phyloP scores from a whole-genome alignment of 2,329 filamentous ascomycete species.

The Chaetomium strumarium region DNA sequence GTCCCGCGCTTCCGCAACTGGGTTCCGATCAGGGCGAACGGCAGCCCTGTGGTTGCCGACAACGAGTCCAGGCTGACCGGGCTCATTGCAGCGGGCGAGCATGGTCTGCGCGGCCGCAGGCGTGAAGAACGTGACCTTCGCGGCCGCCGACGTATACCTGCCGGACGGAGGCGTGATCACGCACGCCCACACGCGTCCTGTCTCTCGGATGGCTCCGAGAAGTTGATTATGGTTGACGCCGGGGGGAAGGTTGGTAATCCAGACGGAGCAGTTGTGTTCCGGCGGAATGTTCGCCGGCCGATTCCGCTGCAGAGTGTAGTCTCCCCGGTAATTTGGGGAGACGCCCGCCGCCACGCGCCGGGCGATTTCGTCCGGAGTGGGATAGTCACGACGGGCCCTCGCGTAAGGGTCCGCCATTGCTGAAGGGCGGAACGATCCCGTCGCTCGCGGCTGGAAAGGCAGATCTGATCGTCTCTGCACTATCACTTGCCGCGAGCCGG shows the following conservation, averaged over 20 bases:
- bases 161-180: not conserved
- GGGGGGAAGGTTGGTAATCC: not conserved
- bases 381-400: not conserved
- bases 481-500: too few species aligned
- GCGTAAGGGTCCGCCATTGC: not conserved
- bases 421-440: not conserved
- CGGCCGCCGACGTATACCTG: not conserved
- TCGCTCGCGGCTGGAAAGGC: too few species aligned
- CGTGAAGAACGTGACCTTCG: slow-evolving; percentile 3
- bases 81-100: not conserved
- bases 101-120: not conserved
- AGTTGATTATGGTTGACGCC: not conserved
- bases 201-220: not conserved
- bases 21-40: not conserved
- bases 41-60: not conserved
- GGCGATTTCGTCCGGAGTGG: not conserved
- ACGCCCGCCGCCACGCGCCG: not conserved
- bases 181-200: not conserved
- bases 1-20: not conserved
- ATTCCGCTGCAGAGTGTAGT: not conserved
- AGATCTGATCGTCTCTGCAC: too few species aligned
- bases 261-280: slow-evolving; percentile 5
- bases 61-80: not conserved
- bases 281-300: not conserved
- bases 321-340: not conserved